Conservation (phyloP, 805 yeast species). For the Saccharomycopsis schoenii region DNA sequence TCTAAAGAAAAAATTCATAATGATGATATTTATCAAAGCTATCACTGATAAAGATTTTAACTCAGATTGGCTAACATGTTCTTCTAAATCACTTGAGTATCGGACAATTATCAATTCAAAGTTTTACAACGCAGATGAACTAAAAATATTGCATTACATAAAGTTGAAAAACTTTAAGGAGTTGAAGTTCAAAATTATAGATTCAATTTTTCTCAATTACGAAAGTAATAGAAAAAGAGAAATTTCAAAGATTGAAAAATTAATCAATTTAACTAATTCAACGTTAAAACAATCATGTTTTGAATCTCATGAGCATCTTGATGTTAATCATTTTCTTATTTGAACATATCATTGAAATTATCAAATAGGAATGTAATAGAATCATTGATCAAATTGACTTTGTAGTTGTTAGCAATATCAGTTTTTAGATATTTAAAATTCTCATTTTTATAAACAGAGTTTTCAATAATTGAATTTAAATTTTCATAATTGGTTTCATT, state of each 20-base stretch:
- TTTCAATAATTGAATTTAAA: neutral
- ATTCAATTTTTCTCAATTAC: slow-evolving; percentile 11
- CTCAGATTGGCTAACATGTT: neutral
- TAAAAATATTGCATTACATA: slow-evolving; percentile 1
- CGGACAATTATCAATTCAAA: neutral
- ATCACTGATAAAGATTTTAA: neutral
- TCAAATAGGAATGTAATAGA: slow-evolving; percentile 10
- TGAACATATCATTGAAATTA: slow-evolving; percentile 16
- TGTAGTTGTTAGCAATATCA: slow-evolving; percentile 11
- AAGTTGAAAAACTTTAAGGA: neutral
- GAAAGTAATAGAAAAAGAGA: slow-evolving; percentile 1
- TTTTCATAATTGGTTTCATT: neutral
- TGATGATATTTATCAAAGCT: neutral
- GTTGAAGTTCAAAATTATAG: slow-evolving; percentile 7
- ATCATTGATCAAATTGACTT: slow-evolving; percentile 12
- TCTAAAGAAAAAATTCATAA: neutral
- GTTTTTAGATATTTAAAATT: slow-evolving; percentile 13
- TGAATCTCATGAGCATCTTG: neutral
- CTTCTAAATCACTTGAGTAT: neutral
- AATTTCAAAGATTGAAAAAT: slow-evolving; percentile 13
- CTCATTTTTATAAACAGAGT: slow-evolving; percentile 7
- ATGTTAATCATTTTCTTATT: slow-evolving; percentile 1
- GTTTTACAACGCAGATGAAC: neutral
- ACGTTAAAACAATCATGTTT: slow-evolving; percentile 8
- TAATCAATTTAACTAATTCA: slow-evolving; percentile 12